Evolutionary conservation across 2,329 filamentous ascomycete species (phyloP), one percentile per base, ranked within the genome.

Genomic region (Fusarium beomiforme): DNA sequence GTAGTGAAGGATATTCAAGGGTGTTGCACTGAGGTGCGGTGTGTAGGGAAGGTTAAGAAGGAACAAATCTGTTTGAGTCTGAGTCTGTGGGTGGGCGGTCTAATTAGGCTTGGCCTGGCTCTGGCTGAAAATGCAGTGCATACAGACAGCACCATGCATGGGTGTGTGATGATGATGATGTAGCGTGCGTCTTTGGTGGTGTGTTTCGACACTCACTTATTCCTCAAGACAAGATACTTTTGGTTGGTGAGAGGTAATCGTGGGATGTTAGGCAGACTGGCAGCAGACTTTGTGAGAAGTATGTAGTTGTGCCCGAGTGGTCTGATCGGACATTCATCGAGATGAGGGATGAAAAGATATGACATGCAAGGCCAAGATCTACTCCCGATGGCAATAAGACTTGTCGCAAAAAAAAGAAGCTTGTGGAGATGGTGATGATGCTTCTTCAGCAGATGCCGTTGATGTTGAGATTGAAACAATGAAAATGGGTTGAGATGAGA

Each of bases 381-480:
- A 14, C 10, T n/a, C 14, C 41, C 23, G 24, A 41, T 44, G 12
- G 34, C 24, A 42, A 56, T 5, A 36, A 29, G 41, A 56, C 21
- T 54, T 51, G 63, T 61, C 41, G 51, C 34, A 66, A 33, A 61
- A 33, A 61, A 59, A 56, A 50, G 68, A 69, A 60, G 58, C 55
- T 43, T 50, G 64, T 69, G 69, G 60, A 54, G 69, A 65, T 53
- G 41, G 39, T 41, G 59, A 57, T 56, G 64, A 50, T 65, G 23
- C 19, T 66, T 46, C 54, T 69, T 44, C 39, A 59, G 31, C 31
- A 47, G 21, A 57, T 59, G 49, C 43, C 39, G 44, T 46, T 51
- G 56, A 43, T 54, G 42, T 71, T 55, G 53, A 66, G 69, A 71
- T 72, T 69, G 69, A 71, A 71, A 72, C 66, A 71, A 71, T 72